Conservation (phyloP, 345 rosid genomes). For the Pistacia atlantica region DNA sequence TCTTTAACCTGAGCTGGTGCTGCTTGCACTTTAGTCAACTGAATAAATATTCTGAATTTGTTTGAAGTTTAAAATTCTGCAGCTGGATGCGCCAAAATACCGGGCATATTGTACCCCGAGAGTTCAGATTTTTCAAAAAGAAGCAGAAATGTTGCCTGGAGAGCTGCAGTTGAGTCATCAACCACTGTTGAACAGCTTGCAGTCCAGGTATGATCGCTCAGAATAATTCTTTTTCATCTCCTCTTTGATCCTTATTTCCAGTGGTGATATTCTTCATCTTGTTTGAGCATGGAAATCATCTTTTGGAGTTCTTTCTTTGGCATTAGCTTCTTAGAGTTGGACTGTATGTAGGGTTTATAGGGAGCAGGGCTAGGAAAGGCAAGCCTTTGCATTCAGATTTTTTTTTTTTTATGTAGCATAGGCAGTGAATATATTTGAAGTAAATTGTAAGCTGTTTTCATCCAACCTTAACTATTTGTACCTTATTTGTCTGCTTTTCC, state of each 20-base stretch:
- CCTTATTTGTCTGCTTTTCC: not conserved
- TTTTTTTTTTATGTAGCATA: too few relatives aligned
- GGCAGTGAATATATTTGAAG: not conserved
- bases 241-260: not conserved
- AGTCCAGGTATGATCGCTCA: conserved; percentile 58
- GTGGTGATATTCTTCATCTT: not conserved
- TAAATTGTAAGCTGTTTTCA: not conserved
- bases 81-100: conserved; percentile 76
- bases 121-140: conserved; percentile 85
- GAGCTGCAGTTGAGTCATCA: conserved; percentile 92
- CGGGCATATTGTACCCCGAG: conserved; percentile 83
- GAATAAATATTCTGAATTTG: conserved; percentile 42
- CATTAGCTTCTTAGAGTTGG: not conserved
- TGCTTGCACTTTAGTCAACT: conserved; percentile 25
- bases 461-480: not conserved
- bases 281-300: not conserved
- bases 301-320: not conserved
- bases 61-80: conserved; percentile 51
- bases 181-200: conserved; percentile 82
- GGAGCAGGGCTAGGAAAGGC: not conserved
- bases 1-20: conserved; percentile 1
- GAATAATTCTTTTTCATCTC: not conserved
- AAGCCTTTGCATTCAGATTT: not conserved
- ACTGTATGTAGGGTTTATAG: not conserved
- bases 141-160: conserved; percentile 78